Conservation (phyloP, 176 grass and related monocot genomes). For the Ensete glaucum region DNA sequence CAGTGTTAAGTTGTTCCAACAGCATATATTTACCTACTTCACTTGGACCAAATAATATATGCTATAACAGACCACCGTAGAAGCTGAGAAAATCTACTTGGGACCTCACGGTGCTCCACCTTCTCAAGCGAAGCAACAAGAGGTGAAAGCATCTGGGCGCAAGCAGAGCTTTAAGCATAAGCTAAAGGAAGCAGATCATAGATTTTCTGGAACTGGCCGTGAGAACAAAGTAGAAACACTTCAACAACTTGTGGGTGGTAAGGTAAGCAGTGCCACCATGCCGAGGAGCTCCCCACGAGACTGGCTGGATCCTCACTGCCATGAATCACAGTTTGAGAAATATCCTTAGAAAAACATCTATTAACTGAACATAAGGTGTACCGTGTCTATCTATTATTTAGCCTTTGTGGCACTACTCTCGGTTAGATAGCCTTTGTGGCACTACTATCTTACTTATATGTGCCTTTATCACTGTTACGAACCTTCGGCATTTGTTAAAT, state of each 20-base stretch:
- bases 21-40: neutral
- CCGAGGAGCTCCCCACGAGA: conserved; percentile 44
- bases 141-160: conserved; percentile 16
- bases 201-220: conserved; percentile 29
- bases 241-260: conserved; percentile 44
- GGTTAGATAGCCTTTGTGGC: too few relatives aligned
- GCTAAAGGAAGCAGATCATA: conserved; percentile 45
- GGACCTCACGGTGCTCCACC: conserved; percentile 79
- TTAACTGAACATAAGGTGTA: neutral
- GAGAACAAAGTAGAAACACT: conserved; percentile 44
- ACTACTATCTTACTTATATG: neutral
- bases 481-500: too few relatives aligned
- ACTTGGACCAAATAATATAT: neutral
- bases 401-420: neutral
- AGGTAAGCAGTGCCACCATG: conserved; percentile 25
- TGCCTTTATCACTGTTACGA: too few relatives aligned
- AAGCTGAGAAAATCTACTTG: conserved; percentile 70
- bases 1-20: neutral
- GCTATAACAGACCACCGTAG: conserved; percentile 42
- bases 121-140: conserved; percentile 58
- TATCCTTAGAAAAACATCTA: conserved; percentile 26
- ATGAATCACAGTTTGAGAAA: conserved; percentile 73
- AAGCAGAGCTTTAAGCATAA: conserved; percentile 55
- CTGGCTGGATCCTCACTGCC: conserved; percentile 40
- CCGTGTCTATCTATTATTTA: neutral